Percentiles rank a stretch among this genome's conserved stretches.
Conservation (phyloP, 1,139 yeast genomes). For the Yamadazyma mexicana region DNA sequence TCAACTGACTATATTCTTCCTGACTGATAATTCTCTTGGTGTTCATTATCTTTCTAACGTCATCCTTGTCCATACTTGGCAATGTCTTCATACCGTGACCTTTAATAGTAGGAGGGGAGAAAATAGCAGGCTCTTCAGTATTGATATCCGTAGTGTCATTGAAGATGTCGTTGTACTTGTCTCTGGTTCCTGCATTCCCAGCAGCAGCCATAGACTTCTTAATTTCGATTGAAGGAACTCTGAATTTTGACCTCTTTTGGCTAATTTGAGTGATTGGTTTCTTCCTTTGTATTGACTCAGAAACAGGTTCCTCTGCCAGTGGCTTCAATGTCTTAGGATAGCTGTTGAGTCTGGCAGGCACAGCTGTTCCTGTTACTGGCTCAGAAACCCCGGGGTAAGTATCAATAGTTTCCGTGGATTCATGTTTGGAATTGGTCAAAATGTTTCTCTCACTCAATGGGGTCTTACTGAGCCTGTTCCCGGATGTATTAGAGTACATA, state of each 20-base stretch:
- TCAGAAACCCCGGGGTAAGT: neutral
- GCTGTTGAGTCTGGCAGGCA: neutral
- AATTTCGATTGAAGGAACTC: slow-evolving; percentile 48
- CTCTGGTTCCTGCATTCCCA: slow-evolving; percentile 19
- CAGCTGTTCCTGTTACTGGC: neutral
- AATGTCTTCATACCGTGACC: slow-evolving; percentile 44
- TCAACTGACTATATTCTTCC: slow-evolving; percentile 42
- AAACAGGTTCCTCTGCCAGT: slow-evolving; percentile 2
- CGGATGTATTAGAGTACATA: slow-evolving; percentile 19
- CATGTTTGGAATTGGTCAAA: slow-evolving; percentile 16
- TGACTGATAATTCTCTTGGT: slow-evolving; percentile 42
- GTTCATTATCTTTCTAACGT: slow-evolving; percentile 41
- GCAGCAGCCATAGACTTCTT: slow-evolving; percentile 26
- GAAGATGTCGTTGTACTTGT: slow-evolving; percentile 45
- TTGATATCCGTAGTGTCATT: slow-evolving; percentile 26
- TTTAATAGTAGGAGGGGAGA: slow-evolving; percentile 31
- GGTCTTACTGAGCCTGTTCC: slow-evolving; percentile 24
- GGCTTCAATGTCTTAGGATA: slow-evolving; percentile 12
- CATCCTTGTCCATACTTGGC: slow-evolving; percentile 52
- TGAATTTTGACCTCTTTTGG: slow-evolving; percentile 31
- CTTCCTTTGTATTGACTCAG: neutral
- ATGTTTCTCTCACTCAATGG: slow-evolving; percentile 33
- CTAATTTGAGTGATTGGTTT: slow-evolving; percentile 11
- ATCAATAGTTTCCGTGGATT: slow-evolving; percentile 6
- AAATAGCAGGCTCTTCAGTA: slow-evolving; percentile 1